phyloP scores from a whole-genome alignment of 1,284 basidiomycete species.

The Termitomyces sp. region DNA sequence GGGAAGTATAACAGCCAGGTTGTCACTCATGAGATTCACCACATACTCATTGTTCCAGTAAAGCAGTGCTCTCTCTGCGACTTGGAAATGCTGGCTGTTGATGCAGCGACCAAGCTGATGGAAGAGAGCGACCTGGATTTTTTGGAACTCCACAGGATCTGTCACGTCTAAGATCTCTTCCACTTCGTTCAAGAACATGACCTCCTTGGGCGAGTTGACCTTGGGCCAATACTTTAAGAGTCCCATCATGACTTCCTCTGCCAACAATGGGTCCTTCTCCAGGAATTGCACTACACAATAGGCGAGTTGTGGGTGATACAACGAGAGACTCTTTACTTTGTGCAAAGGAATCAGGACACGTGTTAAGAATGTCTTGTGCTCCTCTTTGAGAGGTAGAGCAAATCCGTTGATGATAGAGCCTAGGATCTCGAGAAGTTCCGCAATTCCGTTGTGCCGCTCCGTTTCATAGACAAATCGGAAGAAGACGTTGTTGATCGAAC shows the following conservation, averaged over 20 bases:
- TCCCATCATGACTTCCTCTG: constrained; percentile 94
- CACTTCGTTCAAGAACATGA: constrained; percentile 99
- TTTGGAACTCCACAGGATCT: constrained; percentile 94
- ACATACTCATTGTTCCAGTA: constrained; percentile 99
- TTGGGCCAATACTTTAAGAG: constrained; percentile 98
- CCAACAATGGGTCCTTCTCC: constrained; percentile 91
- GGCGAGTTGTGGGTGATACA: constrained; percentile 97
- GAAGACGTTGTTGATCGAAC: constrained; percentile 99
- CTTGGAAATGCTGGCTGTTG: constrained; percentile 99
- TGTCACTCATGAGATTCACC: constrained; percentile 98
- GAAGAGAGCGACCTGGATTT: constrained; percentile 93
- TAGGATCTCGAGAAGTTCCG: constrained; percentile 96
- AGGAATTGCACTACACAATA: constrained; percentile 99
- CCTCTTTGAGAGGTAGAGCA: constrained; percentile 95
- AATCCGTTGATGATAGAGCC: constrained; percentile 99
- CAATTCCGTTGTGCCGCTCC: constrained; percentile 98
- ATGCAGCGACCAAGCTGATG: constrained; percentile 95
- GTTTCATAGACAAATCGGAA: constrained; percentile 99
- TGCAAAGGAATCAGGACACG: constrained; percentile 95
- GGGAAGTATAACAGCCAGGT: constrained; percentile 84
- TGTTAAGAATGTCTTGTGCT: constrained; percentile 98
- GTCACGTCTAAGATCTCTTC: constrained; percentile 99
- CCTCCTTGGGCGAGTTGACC: constrained; percentile 99
- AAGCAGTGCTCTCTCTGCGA: constrained; percentile 88
- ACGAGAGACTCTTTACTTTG: constrained; percentile 94